These are phyloP conservation scores for Hanseniaspora sp. DNA, from an alignment of 1,139 yeast genomes.

Conservation along the genomic window DNA sequence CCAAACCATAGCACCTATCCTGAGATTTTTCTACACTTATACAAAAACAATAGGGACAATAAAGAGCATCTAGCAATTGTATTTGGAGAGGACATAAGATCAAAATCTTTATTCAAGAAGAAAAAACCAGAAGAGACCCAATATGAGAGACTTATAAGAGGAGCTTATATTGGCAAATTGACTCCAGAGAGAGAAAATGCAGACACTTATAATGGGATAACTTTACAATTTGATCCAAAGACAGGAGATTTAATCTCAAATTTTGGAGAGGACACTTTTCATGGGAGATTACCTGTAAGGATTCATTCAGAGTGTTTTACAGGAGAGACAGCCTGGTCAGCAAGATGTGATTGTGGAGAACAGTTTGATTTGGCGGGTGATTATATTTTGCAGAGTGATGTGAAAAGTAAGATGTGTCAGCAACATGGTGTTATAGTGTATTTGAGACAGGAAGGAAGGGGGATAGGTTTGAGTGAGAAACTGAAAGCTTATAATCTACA, in stretches of 20 bases:
- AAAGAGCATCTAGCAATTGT: conserved; percentile 97
- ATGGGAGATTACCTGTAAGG: conserved; percentile 40
- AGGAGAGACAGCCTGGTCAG: conserved; percentile 98
- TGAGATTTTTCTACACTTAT: conserved; percentile 82
- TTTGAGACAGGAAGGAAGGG: conserved; percentile 95
- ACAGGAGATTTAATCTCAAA: conserved; percentile 43
- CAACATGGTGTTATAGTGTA: conserved; percentile 94
- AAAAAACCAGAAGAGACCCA: conserved; percentile 64
- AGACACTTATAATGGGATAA: conserved; percentile 37
- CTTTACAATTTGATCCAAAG: conserved; percentile 38
- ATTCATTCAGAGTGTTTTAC: conserved; percentile 97
- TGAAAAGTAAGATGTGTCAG: conserved; percentile 40
- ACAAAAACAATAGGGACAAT: conserved; percentile 70
- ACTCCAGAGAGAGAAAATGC: conserved; percentile 74
- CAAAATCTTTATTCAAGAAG: conserved; percentile 52
- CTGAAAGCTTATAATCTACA: conserved; percentile 93
- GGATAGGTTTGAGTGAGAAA: conserved; percentile 94
- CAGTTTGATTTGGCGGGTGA: conserved; percentile 97
- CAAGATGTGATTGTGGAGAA: conserved; percentile 98
- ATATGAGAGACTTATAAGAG: conserved; percentile 89
- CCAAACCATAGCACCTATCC: conserved; percentile 42
- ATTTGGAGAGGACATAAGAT: conserved; percentile 83
- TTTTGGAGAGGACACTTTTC: conserved; percentile 28
- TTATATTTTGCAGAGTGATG: conserved; percentile 43
- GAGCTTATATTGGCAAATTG: conserved; percentile 84